phyloP scores from a whole-genome alignment of 306 rosid species.

The Citrullus colocynthis region DNA sequence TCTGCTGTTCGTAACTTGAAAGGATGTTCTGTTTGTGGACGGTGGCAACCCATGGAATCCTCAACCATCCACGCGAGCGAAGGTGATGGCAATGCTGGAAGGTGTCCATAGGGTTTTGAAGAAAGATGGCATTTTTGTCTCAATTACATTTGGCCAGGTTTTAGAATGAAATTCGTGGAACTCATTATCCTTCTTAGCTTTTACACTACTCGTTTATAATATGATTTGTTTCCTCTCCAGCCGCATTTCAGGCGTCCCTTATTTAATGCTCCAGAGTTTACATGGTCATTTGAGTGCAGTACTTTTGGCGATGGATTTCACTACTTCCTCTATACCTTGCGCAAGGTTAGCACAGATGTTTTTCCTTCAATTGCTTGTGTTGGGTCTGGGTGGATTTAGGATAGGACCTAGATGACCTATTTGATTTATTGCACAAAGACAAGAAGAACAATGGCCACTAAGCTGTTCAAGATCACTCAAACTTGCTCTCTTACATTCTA shows the following conservation, averaged over 20 bases:
- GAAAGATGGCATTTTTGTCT: conserved; percentile 62
- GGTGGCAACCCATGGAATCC: conserved; percentile 97
- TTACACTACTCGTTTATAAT: neutral
- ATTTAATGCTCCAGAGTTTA: conserved; percentile 59
- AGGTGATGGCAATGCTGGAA: conserved; percentile 69
- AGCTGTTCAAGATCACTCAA: neutral
- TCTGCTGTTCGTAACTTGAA: conserved; percentile 26
- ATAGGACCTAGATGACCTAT: neutral
- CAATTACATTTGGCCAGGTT: conserved; percentile 94
- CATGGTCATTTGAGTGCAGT: conserved; percentile 82
- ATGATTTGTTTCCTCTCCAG: conserved; percentile 27
- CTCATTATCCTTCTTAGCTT: neutral
- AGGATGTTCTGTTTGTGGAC: conserved; percentile 95
- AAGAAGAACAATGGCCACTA: neutral
- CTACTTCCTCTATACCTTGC: conserved; percentile 66
- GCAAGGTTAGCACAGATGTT: conserved; percentile 48
- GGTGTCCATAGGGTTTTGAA: conserved; percentile 79
- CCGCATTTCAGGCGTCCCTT: conserved; percentile 89
- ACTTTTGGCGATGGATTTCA: conserved; percentile 88
- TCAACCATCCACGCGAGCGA: conserved; percentile 44
- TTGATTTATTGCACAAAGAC: neutral
- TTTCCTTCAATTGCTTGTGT: neutral
- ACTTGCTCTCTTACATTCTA: neutral
- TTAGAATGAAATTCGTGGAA: conserved; percentile 6
- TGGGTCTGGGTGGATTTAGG: neutral